Conservation (phyloP, 2,329 filamentous ascomycete species). For the Furcasterigmium furcatum region DNA sequence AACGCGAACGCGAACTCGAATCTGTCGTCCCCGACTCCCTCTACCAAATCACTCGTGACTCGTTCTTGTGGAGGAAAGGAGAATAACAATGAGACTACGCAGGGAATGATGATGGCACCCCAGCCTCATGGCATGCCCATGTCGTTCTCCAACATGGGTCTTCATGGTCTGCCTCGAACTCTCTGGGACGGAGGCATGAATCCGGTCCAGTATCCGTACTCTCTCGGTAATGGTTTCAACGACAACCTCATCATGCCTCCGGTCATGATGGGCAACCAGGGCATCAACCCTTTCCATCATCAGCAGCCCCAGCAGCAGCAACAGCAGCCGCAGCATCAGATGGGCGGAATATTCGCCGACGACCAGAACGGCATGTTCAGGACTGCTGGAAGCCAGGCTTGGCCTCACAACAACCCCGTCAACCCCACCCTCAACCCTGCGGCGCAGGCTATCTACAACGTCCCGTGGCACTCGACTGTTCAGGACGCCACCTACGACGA, state of each 20-base stretch:
- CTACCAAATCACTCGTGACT: conserved; percentile 18
- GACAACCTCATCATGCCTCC: too few species aligned
- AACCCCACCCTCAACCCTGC: too few species aligned
- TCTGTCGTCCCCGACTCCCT: conserved; percentile 22
- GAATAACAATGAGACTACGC: conserved; percentile 22
- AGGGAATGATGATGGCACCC: conserved; percentile 2
- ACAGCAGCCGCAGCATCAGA: neutral
- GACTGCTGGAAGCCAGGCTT: too few species aligned
- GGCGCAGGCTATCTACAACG: too few species aligned
- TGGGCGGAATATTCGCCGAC: neutral
- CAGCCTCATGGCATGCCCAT: conserved; percentile 3
- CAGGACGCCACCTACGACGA: too few species aligned
- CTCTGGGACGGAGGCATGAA: conserved; percentile 2
- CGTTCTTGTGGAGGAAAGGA: conserved; percentile 23
- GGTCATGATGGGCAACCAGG: too few species aligned
- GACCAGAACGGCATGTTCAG: neutral
- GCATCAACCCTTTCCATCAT: neutral
- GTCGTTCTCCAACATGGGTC: neutral
- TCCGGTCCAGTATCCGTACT: neutral
- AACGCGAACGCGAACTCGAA: conserved; percentile 34
- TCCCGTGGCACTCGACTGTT: too few species aligned
- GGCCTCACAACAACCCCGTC: too few species aligned
- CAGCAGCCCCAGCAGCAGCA: neutral
- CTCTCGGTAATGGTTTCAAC: too few species aligned
- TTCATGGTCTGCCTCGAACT: conserved; percentile 20